phyloP scores from a whole-genome alignment of 78 protist species.

The Dictyostelium firmibasis region DNA sequence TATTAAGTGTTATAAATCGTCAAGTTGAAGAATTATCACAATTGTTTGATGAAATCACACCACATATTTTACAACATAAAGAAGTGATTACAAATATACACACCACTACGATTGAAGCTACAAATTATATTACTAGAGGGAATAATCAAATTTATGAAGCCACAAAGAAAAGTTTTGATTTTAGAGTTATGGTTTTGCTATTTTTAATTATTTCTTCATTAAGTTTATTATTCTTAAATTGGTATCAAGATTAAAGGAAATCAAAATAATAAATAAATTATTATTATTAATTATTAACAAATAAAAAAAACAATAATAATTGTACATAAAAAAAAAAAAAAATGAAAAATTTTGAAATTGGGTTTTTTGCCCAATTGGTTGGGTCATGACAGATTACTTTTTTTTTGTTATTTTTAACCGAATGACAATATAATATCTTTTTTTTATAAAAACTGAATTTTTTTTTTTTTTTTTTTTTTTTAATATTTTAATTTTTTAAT shows the following conservation, averaged over 20 bases:
- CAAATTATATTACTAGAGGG: constrained; percentile 55
- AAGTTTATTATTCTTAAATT: constrained; percentile 33
- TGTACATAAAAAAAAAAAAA: background rate
- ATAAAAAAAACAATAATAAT: background rate
- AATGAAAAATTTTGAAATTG: background rate
- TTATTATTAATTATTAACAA: background rate
- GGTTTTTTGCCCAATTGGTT: too few relatives aligned
- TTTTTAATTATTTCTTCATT: constrained; percentile 46
- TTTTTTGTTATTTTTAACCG: background rate
- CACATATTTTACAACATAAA: constrained; percentile 49
- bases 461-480: background rate
- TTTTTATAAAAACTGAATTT: background rate
- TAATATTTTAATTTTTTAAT: background rate
- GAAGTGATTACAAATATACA: constrained; percentile 37
- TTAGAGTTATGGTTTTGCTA: constrained; percentile 54
- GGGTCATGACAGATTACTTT: background rate
- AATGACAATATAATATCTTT: background rate
- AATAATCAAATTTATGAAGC: constrained; percentile 55
- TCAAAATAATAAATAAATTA: background rate
- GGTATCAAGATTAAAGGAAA: constrained; percentile 38
- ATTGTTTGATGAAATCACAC: constrained; percentile 65
- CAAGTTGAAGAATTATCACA: constrained; percentile 45
- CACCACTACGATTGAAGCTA: constrained; percentile 23
- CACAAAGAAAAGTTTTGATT: constrained; percentile 64
- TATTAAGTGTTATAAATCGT: constrained; percentile 15